phyloP scores from a whole-genome alignment of 805 yeast species.

The Ogataea saltuana region DNA sequence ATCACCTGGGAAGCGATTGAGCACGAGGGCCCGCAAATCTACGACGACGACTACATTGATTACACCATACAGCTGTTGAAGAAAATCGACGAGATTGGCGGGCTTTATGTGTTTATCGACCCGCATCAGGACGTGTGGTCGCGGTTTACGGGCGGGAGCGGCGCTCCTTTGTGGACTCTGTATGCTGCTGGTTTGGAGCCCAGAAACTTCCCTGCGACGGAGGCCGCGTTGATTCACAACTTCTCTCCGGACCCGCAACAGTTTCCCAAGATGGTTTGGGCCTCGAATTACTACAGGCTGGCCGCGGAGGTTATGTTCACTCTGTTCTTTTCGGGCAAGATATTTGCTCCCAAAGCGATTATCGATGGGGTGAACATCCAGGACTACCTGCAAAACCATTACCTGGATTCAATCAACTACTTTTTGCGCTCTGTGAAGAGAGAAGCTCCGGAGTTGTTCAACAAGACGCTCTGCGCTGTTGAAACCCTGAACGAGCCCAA shows the following conservation, averaged over 20 bases:
- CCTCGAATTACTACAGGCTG: constrained; percentile 77
- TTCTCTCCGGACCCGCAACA: constrained; percentile 42
- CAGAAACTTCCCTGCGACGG: constrained; percentile 62
- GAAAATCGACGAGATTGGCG: constrained; percentile 62
- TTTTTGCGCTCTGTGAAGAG: constrained; percentile 44
- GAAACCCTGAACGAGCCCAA: constrained; percentile 89
- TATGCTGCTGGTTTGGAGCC: constrained; percentile 89
- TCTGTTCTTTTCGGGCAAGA: constrained; percentile 75
- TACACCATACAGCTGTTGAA: constrained; percentile 64
- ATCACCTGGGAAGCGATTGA: constrained; percentile 93
- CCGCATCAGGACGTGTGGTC: constrained; percentile 97
- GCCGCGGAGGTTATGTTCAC: constrained; percentile 84
- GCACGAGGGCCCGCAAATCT: constrained; percentile 80
- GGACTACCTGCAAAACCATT: constrained; percentile 68
- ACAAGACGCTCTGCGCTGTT: constrained; percentile 63
- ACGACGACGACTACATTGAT: constrained; percentile 74
- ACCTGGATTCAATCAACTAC: constrained; percentile 51
- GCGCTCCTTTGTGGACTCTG: constrained; percentile 93
- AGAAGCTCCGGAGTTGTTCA: constrained; percentile 46
- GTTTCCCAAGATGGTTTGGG: constrained; percentile 90
- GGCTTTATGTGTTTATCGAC: constrained; percentile 76
- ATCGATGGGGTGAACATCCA: constrained; percentile 78
- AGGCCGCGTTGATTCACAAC: constrained; percentile 80
- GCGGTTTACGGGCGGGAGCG: constrained; percentile 83
- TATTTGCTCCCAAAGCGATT: constrained; percentile 72